Evolutionary conservation across 2,329 filamentous ascomycete species (phyloP), one percentile per base, ranked within the genome.

Genomic region (Fusarium duplospermum): DNA sequence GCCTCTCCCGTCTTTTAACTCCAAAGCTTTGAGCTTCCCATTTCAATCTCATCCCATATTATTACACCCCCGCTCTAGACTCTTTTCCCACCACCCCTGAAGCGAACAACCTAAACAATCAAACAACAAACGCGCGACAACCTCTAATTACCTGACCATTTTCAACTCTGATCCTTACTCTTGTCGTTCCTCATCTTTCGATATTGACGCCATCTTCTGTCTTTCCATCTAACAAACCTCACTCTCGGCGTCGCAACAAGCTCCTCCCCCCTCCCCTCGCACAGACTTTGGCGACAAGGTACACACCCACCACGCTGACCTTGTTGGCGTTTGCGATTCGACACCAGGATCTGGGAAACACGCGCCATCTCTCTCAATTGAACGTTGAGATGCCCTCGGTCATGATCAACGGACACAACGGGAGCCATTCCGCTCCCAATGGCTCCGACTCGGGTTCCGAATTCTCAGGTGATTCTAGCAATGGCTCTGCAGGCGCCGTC

Each of bases 401-500:
- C 64, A 79, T 79, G 77, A 60, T 59, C 16, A 76, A 74, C 66
- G 77, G 73, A 69, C 66, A 69, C 74, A 78, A 77, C 58, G 72
- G 74, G 54, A 69, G 20, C 62, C 62, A 76, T 70, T 63, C 64
- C 60, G 59, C 64, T 57, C 58, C 61, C 69, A 76, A 77, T 70
- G 69, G 72, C 42, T 72, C 77, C 62, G 78, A 76, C 70, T 70
- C 69, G 27, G 63, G 73, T 38, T 80, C 79, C 40, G 75, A 76
- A 56, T 72, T 72, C 56, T 83, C 72, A 52, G 72, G 73, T 20
- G 72, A 67, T 18, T 75, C 81, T 54, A 73, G 78, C 69, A 84
- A 83, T 66, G 81, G 82, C 72, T 81, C 81, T 70, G 81, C 77
- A 38, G 76, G 80, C 67, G 66, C 82, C 71, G 67, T 78, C 61